Base-by-base conservation (phyloP, 257 asterid genomes). In the Scutellaria barbata region DNA sequence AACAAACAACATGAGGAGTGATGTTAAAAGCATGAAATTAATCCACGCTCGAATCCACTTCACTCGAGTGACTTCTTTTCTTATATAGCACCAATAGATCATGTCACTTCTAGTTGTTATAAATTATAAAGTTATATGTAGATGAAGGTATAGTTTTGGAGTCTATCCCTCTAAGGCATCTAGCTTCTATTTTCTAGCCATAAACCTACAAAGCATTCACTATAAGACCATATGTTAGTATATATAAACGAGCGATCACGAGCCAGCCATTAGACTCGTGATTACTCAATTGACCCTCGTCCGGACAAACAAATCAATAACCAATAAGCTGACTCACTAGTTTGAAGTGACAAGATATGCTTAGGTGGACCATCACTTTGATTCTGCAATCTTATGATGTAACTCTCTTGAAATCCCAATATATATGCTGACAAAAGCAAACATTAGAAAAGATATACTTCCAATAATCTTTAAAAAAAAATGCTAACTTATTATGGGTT, bases 341-440 rank as follows among this genome's bases (percentile, higher is more conserved):
- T 53, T 46, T 46, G 87, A 81, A 76, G 61, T 40, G 79, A 79
- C 79, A 71, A 55, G 58, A 69, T 42, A 42, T 74, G 66, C 77
- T 64, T 45, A 57, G 72, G 88, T 79, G 90, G 92, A 78, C 87
- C 89, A 81, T 72, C 69, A 76, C 71, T 73, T 78, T 72, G 89
- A 86, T 86, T 70, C 73, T 81, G 83, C 73, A 83, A 85, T 88
- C 95, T 86, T 83, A 8, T 79, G 85, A 84, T 81, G 85, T 63
- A 68, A 81, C 88, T 62, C 80, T 68, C 60, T 45, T 66, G 73
- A 66, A 66, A 71, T 70, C 81, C 68, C 76, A 56, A 10, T 0
- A 60, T 39, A 20, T 69, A 71, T 71, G 72, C 52, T 79, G 66
- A 74, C 76, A 54, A 71, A 67, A 74, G 68, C 71, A 58, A 62